Base-by-base conservation (phyloP, 140 eudicot species). In the Senecio squalidus region DNA sequence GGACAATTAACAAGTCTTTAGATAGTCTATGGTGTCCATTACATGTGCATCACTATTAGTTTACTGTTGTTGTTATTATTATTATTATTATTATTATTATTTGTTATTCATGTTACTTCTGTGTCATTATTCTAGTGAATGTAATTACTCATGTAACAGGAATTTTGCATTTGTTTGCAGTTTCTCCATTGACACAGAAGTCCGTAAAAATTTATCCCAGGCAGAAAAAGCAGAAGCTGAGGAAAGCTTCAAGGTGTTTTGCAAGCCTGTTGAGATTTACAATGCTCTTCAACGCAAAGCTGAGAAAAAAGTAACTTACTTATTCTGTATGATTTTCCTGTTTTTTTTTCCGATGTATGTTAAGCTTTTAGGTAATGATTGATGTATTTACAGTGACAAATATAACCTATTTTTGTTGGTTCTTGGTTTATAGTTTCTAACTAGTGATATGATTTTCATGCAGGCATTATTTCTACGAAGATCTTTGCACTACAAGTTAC, bases 191-290 rank as follows among this genome's bases (percentile, higher is more conserved):
- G 78, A 75, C 53, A 70, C 80, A 54, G 96, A 81, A 70, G 59
- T 85, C 47, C 81, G 78, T 41, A 66, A 64, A 31, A 87, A 62
- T 67, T 82, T 88, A 77, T 88, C 99, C 43, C 75, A 78, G 18
- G 96, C 88, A 73, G 95, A 93, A 76, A 80, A 79, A 74, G 64
- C 21, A 64, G 96, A 81, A 25, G 99, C 99, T 20, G 96, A 93
- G 59, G 95, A 84, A 63, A 80, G 94, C 77, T 83, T 93, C 53
- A 52, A 87, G 41, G 69, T 55, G 18, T 93, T 88, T 59, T 88
- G 96, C 95, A 82, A 79, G 70, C 96, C 96, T 13, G 85, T 93
- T 41, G 99, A 93, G 65, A 64, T 93, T 2, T 93, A 93, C 85
- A 84, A 87, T 75, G 78, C 88, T 76, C 96, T 93, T 66, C 83